Percentiles rank a stretch among this genome's conserved stretches.
These are phyloP conservation scores for Chloranthus sessilifolius DNA, from an alignment of 164 flowering plant genomes.

Conservation along the genomic window DNA sequence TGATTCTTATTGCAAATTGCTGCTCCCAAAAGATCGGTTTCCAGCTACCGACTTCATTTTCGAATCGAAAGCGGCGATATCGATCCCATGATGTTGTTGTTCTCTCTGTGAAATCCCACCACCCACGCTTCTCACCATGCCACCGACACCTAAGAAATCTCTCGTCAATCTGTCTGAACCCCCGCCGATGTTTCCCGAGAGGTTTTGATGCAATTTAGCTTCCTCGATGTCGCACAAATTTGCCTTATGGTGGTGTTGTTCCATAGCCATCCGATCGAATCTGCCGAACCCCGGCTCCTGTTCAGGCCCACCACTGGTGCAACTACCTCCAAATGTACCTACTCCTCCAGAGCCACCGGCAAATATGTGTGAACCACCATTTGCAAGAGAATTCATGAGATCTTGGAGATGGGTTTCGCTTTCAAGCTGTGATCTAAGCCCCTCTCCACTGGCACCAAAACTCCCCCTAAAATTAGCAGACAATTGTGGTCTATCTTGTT, in stretches of 20 bases:
- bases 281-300: slow-evolving; percentile 26
- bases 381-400: slow-evolving; percentile 54
- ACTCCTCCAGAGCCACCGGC: slow-evolving; percentile 17
- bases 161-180: slow-evolving; percentile 57
- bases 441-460: slow-evolving; percentile 18
- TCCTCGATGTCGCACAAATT: slow-evolving; percentile 26
- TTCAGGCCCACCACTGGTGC: slow-evolving; percentile 11
- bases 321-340: slow-evolving; percentile 20
- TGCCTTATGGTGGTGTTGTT: slow-evolving; percentile 16
- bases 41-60: slow-evolving; percentile 27
- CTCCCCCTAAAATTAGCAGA: slow-evolving; percentile 21
- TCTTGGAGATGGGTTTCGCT: slow-evolving; percentile 45
- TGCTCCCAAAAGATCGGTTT: slow-evolving; percentile 37
- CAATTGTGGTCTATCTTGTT: slow-evolving; percentile 18
- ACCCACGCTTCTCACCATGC: slow-evolving; percentile 41
- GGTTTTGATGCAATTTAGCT: slow-evolving; percentile 30
- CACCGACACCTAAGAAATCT: slow-evolving; percentile 83
- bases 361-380: slow-evolving; percentile 28
- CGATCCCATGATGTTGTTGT: slow-evolving; percentile 26
- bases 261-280: slow-evolving; percentile 17
- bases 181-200: slow-evolving; percentile 25
- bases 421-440: slow-evolving; percentile 28
- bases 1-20: slow-evolving; percentile 32
- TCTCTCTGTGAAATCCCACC: slow-evolving; percentile 33
- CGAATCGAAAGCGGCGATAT: slow-evolving; percentile 33